Base-by-base conservation (phyloP, 2,329 filamentous ascomycete genomes). In the Hymenoscyphus linearis region DNA sequence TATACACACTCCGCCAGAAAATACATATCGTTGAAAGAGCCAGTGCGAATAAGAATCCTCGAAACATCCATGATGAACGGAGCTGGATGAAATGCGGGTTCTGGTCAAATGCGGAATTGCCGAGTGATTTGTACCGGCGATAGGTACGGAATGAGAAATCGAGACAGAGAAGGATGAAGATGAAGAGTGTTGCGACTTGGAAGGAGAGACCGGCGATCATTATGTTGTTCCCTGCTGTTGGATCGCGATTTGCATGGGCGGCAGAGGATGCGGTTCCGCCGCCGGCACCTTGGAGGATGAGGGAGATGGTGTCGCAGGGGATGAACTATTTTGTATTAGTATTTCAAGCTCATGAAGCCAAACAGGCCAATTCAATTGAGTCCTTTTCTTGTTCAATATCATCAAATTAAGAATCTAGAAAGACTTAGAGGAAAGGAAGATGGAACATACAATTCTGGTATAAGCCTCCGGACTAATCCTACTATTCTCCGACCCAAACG, bases 251-350 rank as follows among this genome's bases (percentile, higher is more conserved):
- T 5, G 27, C 16, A 40, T 64, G 62, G 4, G 62, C 57, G 18
- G 58, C 60, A n/a, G 58, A n/a, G 7, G 60, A 62, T 2, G 64
- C 64, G 57, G 86, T 69, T 31, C 76, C 83, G n/a, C 84, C 85
- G 52, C 85, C 86, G 0, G 77, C 75, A 4, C 81, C 81, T 69
- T 89, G 86, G 0, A 88, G 78, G 40, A 85, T 66, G 1, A 89
- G 78, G 2, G 84, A 84, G 60, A 85, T 61, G 36, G 87, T 67
- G 71, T 89, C 86, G 74, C 82, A 86, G 56, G 82, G 78, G 66
- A 88, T 82, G 74, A 89, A 88, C 78, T 80, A n/a, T 22, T 53
- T 22, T n/a, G 22, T 1, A 25, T 57, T 44, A 34, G 13, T 60
- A 31, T 35, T 14, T 58, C n/a, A n/a, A n/a, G n/a, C n/a, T n/a